Evolutionary conservation across 768 basidiomycete species (phyloP).

Genomic region (Dacryopinax spathularia): DNA sequence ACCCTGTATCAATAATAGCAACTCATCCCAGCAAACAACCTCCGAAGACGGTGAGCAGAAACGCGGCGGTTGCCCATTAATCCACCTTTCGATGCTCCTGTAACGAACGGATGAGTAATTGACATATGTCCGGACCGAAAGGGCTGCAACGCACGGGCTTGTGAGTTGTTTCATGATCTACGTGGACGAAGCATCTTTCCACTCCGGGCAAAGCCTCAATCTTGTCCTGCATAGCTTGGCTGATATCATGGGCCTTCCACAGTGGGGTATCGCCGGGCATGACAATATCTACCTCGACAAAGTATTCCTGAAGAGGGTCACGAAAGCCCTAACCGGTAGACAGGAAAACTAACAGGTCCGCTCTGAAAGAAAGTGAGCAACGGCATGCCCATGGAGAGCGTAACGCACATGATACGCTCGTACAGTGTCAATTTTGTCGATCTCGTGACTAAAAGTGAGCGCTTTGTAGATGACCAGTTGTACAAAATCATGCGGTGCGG

Average conservation of each 20-base stretch:
- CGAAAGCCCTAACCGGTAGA: background rate
- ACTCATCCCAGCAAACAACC: no score
- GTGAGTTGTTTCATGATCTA: constrained; percentile 88
- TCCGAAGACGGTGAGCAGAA: no score
- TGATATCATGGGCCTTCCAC: constrained; percentile 72
- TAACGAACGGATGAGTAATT: background rate
- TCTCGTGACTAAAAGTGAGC: constrained; percentile 74
- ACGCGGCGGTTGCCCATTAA: background rate
- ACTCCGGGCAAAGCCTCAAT: constrained; percentile 82
- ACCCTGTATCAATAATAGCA: no score
- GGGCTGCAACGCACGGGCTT: constrained; percentile 31
- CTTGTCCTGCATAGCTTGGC: constrained; percentile 74
- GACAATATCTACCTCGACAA: constrained; percentile 91
- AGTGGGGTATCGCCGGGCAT: constrained; percentile 80
- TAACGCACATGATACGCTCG: constrained; percentile 76
- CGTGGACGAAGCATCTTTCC: constrained; percentile 86
- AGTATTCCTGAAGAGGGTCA: constrained; percentile 45
- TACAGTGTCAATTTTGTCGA: constrained; percentile 79
- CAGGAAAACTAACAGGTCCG: constrained; percentile 43
- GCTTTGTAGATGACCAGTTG: constrained; percentile 89
- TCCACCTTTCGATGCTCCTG: constrained; percentile 19
- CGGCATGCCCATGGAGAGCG: no score
- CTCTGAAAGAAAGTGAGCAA: constrained; percentile 26
- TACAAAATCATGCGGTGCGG: constrained; percentile 79
- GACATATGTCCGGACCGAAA: background rate